Evolutionary conservation across 495 filamentous ascomycete genomes (phyloP), one percentile per base, ranked within the genome.

Genomic region (Parathielavia appendiculata): DNA sequence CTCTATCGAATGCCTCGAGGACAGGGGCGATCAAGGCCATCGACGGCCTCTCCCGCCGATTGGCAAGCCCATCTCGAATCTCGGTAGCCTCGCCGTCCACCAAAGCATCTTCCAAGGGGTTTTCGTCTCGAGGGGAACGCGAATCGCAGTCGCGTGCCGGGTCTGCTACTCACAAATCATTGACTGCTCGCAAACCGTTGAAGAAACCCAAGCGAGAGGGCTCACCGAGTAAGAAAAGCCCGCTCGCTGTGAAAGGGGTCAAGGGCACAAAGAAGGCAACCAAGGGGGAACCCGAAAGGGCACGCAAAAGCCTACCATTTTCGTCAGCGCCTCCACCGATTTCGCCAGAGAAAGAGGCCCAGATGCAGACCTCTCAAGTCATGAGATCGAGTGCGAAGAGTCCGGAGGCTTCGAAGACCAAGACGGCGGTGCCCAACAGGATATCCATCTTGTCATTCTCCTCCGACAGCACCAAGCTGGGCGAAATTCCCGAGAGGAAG

Each of bases 401-500:
- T 12, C 35, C 53, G 17, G 43, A 54, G 17, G 10, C 63, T 3
- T 9, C 40, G n/a, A 17, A 43, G 6, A 43, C 5, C 14, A 10
- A 38, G 34, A 16, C 10, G 8, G 47, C 52, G 13, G 44, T 17
- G n/a, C 45, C 52, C 13, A 68, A 66, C 22, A 46, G 71, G 26
- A 50, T 67, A 9, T 74, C 71, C 10, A 51, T 69, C 7, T 57
- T 65, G 49, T 69, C 71, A 4, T 65, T 70, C 44, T 53, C 70
- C 0, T 63, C 65, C 1, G 67, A 64, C 38, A 74, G 70, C 63
- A 74, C 71, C 19, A 70, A 67, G 51, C 67, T 74, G 10, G 71
- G 71, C 2, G 71, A 74, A 40, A 69, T 74, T 2, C 65, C 70
- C 0, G 61, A 69, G 22, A 58, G 64, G 19, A 71, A 61, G 48